Conservation (phyloP, 1,139 yeast genomes). For the Pneumocystis oryctolagi region DNA sequence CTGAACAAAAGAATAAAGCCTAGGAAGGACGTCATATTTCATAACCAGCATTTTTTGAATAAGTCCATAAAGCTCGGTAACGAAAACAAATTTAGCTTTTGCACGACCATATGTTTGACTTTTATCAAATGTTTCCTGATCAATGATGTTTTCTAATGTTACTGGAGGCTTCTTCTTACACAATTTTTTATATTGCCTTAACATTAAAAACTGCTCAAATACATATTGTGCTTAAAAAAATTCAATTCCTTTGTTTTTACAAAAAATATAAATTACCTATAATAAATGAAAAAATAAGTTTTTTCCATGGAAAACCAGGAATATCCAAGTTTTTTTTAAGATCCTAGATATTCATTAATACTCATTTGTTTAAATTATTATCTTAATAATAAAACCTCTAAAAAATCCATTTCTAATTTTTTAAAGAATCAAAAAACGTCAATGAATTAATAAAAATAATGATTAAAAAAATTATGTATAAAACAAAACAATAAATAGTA, state of each 20-base stretch:
- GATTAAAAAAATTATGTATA: not conserved
- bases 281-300: not conserved
- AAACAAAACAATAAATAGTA: not conserved
- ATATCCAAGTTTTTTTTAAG: not conserved
- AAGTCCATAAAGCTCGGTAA: conserved; percentile 39
- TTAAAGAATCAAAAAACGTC: not conserved
- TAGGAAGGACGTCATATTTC: conserved; percentile 51
- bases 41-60: conserved; percentile 44
- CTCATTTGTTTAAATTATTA: not conserved
- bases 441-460: not conserved
- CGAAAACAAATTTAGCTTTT: conserved; percentile 56
- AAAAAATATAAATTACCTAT: not conserved
- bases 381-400: not conserved
- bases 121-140: conserved; percentile 58
- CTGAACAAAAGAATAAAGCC: conserved; percentile 48
- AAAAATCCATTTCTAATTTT: not conserved
- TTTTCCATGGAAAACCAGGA: conserved; percentile 1
- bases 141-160: conserved; percentile 41
- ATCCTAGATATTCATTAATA: not conserved
- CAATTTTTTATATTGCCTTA: conserved; percentile 63
- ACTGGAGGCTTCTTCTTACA: conserved; percentile 43
- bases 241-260: not conserved
- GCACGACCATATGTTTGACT: conserved; percentile 71
- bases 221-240: not conserved
- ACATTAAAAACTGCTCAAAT: conserved; percentile 36